phyloP scores from a whole-genome alignment of 2,329 filamentous ascomycete genomes.

The Zasmidium angulare region DNA sequence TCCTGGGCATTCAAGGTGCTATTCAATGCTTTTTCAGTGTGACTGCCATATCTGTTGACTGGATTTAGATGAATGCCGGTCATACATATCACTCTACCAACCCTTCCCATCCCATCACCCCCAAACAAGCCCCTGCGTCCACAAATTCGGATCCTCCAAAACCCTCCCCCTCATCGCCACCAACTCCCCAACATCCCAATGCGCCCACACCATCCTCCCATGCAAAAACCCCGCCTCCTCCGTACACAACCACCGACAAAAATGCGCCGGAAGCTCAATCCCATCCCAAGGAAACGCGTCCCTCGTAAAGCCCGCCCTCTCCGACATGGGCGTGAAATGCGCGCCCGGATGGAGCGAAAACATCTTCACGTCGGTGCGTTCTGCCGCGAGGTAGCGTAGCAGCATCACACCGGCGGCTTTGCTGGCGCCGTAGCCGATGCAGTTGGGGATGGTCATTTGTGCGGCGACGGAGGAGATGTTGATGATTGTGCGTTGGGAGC shows the following conservation, averaged over 20 bases:
- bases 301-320: not conserved
- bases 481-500: slow-evolving; percentile 29
- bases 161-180: slow-evolving; percentile 15
- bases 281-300: slow-evolving; percentile 19
- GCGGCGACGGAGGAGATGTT: slow-evolving; percentile 39
- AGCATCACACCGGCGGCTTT: slow-evolving; percentile 16
- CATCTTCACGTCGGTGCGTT: slow-evolving; percentile 4
- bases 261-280: slow-evolving; percentile 25
- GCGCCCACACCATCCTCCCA: slow-evolving; percentile 33
- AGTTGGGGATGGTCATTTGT: slow-evolving; percentile 28
- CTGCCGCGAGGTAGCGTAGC: slow-evolving; percentile 5
- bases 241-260: slow-evolving; percentile 41
- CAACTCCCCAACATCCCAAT: slow-evolving; percentile 28
- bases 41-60: no score
- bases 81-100: no score
- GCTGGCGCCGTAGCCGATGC: slow-evolving; percentile 13
- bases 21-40: no score
- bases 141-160: slow-evolving; percentile 17
- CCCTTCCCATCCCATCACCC: not conserved
- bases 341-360: slow-evolving; percentile 17
- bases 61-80: no score
- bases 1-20: no score
- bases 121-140: slow-evolving; percentile 21
- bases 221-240: slow-evolving; percentile 42
- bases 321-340: slow-evolving; percentile 5